Evolutionary conservation across 306 rosid species (phyloP).

Genomic region (Casuarina cunninghamiana): DNA sequence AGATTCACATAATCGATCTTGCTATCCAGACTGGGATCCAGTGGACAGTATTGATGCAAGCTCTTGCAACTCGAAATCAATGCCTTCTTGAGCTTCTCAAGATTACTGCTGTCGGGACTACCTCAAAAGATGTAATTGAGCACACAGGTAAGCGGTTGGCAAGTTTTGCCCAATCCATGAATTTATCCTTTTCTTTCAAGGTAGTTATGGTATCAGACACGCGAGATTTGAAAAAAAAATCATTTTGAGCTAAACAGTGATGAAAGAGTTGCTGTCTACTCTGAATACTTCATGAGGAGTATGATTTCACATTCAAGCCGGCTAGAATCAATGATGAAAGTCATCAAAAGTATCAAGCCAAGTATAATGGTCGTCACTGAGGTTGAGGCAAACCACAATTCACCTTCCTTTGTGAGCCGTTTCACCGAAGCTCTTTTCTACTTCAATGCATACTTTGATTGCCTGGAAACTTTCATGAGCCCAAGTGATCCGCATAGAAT

Average conservation of each 20-base stretch:
- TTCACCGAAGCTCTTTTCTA: constrained; percentile 66
- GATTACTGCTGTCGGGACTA: constrained; percentile 34
- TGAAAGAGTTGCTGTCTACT: constrained; percentile 47
- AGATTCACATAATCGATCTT: constrained; percentile 40
- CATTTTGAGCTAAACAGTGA: constrained; percentile 40
- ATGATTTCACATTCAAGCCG: constrained; percentile 42
- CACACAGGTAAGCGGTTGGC: constrained; percentile 31
- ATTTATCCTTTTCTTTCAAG: constrained; percentile 49
- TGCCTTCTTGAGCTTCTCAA: constrained; percentile 35
- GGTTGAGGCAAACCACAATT: constrained; percentile 61
- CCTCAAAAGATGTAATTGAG: constrained; percentile 17
- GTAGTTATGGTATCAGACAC: constrained; percentile 47
- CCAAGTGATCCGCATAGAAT: constrained; percentile 38
- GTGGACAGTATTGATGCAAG: constrained; percentile 43
- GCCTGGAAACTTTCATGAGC: constrained; percentile 47
- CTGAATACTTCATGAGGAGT: constrained; percentile 28
- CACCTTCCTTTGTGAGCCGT: constrained; percentile 54
- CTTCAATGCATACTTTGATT: constrained; percentile 57
- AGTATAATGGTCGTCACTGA: constrained; percentile 48
- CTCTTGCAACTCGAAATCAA: constrained; percentile 25
- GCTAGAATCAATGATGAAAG: constrained; percentile 51
- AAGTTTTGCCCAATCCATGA: constrained; percentile 40
- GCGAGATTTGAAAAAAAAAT: constrained; percentile 39
- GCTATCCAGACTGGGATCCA: constrained; percentile 35
- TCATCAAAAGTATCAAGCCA: constrained; percentile 44